Evolutionary conservation across 495 filamentous ascomycete genomes (phyloP).

Genomic region (Tetracladium setigerum): DNA sequence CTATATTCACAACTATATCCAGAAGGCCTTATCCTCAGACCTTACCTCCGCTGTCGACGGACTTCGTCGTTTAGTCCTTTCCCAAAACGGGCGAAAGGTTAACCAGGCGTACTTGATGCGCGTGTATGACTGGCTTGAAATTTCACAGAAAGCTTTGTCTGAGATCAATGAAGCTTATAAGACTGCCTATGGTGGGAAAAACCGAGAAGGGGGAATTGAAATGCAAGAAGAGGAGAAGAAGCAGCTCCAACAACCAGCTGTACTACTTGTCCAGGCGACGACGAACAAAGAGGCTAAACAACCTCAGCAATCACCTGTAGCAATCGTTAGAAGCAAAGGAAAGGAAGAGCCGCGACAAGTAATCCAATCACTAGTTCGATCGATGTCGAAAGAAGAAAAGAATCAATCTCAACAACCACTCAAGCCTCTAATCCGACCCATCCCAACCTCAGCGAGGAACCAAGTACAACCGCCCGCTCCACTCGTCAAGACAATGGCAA

Average conservation of each 20-base stretch:
- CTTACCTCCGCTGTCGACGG: conserved; percentile 42
- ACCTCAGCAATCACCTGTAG: too few relatives aligned
- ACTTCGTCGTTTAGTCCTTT: conserved; percentile 53
- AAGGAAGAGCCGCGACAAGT: too few relatives aligned
- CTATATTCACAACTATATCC: conserved; percentile 33
- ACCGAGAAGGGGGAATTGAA: conserved; percentile 28
- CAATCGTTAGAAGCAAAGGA: too few relatives aligned
- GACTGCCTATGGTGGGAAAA: conserved; percentile 39
- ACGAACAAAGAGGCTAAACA: too few relatives aligned
- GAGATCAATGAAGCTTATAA: conserved; percentile 52
- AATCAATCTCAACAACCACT: too few relatives aligned
- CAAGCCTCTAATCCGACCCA: too few relatives aligned
- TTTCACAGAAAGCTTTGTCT: conserved; percentile 43
- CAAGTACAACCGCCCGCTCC: too few relatives aligned
- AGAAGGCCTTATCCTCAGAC: conserved; percentile 21
- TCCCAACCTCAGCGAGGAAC: too few relatives aligned
- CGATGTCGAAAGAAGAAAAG: too few relatives aligned
- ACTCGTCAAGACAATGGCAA: too few relatives aligned
- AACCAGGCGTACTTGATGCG: conserved; percentile 51
- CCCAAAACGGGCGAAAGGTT: conserved; percentile 49
- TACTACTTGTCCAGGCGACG: too few relatives aligned
- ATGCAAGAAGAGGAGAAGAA: conserved; percentile 8
- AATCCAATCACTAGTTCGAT: too few relatives aligned
- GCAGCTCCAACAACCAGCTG: neutral
- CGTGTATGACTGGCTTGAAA: conserved; percentile 54